Percentiles rank a stretch among this genome's conserved stretches.
Conservation (phyloP, 2,329 filamentous ascomycete species). For the Arthroderma sp. region DNA sequence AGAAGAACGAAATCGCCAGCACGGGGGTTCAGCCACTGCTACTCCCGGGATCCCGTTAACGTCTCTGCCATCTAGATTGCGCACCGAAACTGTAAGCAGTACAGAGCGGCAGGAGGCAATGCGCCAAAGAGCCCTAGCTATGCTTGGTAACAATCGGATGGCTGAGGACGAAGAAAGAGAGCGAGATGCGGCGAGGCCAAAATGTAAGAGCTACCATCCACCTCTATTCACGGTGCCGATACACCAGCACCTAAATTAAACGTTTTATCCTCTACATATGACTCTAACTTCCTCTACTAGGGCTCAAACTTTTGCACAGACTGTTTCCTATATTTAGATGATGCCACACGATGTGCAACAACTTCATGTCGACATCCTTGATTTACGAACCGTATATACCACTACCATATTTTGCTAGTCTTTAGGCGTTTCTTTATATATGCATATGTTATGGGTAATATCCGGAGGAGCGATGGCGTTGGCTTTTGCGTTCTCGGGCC, state of each 20-base stretch:
- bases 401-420: not conserved
- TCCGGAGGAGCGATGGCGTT: not conserved
- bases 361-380: not conserved
- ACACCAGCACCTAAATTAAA: not conserved
- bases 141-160: conserved; percentile 11
- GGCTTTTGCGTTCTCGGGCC: not conserved
- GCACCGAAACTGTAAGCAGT: not conserved
- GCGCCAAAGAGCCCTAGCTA: conserved; percentile 13
- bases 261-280: not conserved
- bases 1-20: not conserved
- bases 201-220: conserved; percentile 14
- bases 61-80: not conserved
- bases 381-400: not conserved
- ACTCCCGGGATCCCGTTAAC: not conserved
- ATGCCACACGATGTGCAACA: not conserved
- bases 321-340: conserved; percentile 12
- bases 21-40: not conserved
- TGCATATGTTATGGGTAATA: not conserved
- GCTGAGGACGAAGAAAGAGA: conserved; percentile 16
- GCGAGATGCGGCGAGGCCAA: conserved; percentile 13
- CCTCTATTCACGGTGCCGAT: too few relatives aligned
- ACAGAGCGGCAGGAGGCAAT: conserved; percentile 11
- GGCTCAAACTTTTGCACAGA: conserved; percentile 12
- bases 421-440: not conserved
- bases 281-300: conserved; percentile 7